These are phyloP conservation scores for Glomus cerebriforme DNA, from an alignment of 192 early-diverging fungal genomes.

Conservation along the genomic window DNA sequence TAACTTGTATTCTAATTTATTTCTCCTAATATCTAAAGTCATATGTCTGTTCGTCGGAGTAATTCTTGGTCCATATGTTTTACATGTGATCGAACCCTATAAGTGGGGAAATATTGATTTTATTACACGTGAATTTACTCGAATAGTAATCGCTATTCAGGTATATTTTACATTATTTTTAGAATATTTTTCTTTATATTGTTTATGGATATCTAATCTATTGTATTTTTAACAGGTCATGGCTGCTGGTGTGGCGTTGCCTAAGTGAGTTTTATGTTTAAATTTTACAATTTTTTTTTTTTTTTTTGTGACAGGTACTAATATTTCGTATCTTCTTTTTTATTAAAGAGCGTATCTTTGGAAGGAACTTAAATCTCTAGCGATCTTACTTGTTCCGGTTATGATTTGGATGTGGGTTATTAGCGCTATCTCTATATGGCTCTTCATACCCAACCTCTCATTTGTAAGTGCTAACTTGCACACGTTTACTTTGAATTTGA, in stretches of 20 bases:
- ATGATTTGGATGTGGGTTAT: conserved; percentile 85
- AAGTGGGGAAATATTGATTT: conserved; percentile 41
- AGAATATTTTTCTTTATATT: background rate
- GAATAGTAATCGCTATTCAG: conserved; percentile 79
- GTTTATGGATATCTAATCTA: background rate
- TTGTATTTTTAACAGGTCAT: conserved; percentile 54
- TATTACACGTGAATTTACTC: conserved; percentile 67
- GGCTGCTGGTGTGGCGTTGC: conserved; percentile 58
- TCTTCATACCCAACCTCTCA: conserved; percentile 47
- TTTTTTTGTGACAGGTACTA: background rate
- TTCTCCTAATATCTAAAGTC: background rate
- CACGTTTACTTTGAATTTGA: conserved; percentile 1
- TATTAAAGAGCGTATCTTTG: conserved; percentile 62
- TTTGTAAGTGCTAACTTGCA: conserved; percentile 47
- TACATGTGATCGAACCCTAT: background rate
- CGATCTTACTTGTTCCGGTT: conserved; percentile 74
- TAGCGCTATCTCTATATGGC: conserved; percentile 62
- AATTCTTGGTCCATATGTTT: background rate
- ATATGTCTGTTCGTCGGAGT: conserved; percentile 1
- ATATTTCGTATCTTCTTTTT: background rate
- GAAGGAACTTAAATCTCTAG: conserved; percentile 62
- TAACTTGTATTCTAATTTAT: background rate
- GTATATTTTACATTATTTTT: background rate
- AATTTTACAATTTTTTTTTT: background rate
- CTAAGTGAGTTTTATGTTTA: background rate